Evolutionary conservation across 179 eudicot genomes (phyloP).

Genomic region (Vitellaria paradoxa): DNA sequence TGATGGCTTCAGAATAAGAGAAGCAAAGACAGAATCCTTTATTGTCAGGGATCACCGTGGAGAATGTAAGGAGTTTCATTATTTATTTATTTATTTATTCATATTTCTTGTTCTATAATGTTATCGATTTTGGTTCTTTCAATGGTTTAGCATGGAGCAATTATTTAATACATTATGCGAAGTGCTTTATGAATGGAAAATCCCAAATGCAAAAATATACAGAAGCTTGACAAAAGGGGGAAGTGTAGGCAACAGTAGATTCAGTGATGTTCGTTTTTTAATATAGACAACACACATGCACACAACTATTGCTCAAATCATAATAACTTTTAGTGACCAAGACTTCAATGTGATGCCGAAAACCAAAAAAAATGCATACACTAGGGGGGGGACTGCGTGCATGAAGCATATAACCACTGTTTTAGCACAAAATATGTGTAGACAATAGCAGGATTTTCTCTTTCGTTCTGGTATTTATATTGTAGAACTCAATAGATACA

Average conservation of each 20-base stretch:
- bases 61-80: conserved; percentile 59
- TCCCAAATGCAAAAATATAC: background rate
- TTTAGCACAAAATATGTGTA: background rate
- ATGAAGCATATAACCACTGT: background rate
- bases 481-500: background rate
- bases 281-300: background rate
- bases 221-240: background rate
- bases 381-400: too few relatives aligned
- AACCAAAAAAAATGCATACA: too few relatives aligned
- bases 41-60: conserved; percentile 90
- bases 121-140: background rate
- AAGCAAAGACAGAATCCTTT: conserved; percentile 83
- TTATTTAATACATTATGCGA: background rate
- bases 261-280: background rate
- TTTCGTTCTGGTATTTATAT: background rate
- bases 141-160: background rate
- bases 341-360: background rate
- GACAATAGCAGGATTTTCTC: background rate
- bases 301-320: background rate
- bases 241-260: background rate
- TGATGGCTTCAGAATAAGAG: conserved; percentile 62
- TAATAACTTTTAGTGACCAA: background rate
- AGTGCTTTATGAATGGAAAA: background rate
- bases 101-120: background rate
- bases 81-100: too few relatives aligned